Conservation (phyloP, 192 early-diverging fungal species). For the Coemansia sp. region DNA sequence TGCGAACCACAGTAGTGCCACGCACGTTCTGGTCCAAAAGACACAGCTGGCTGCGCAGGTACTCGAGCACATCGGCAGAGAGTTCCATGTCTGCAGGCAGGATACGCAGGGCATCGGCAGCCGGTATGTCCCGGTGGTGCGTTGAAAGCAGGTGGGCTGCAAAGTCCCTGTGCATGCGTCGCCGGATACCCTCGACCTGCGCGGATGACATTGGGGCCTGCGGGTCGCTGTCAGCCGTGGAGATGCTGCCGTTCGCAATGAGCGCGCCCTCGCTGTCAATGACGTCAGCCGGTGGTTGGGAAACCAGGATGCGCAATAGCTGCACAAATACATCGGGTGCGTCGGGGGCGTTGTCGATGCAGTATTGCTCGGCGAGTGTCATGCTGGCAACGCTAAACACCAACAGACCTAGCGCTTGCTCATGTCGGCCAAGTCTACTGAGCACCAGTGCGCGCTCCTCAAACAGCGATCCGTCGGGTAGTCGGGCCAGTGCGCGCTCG, state of each 20-base stretch:
- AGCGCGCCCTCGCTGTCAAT: constrained; percentile 25
- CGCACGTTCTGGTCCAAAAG: constrained; percentile 36
- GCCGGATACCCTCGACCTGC: constrained; percentile 11
- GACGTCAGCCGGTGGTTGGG: constrained; percentile 25
- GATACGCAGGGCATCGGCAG: constrained; percentile 26
- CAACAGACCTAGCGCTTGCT: constrained; percentile 79
- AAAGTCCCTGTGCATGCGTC: constrained; percentile 28
- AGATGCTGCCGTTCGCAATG: neutral
- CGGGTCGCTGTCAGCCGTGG: neutral
- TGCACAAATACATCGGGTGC: constrained; percentile 31
- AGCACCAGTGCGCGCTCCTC: constrained; percentile 81
- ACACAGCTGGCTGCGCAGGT: constrained; percentile 55
- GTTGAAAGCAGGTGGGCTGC: constrained; percentile 35
- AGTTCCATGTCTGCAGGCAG: constrained; percentile 51
- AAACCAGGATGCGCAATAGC: constrained; percentile 35
- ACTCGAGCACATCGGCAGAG: constrained; percentile 42
- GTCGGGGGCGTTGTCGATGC: constrained; percentile 49
- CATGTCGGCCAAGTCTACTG: constrained; percentile 78
- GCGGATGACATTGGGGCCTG: neutral
- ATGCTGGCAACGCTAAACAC: constrained; percentile 71
- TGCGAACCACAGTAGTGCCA: constrained; percentile 28
- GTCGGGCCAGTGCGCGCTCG: constrained; percentile 64
- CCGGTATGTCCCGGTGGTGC: constrained; percentile 32
- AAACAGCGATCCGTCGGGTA: constrained; percentile 76
- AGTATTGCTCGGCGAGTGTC: constrained; percentile 57